Base-by-base conservation (phyloP, 2,329 filamentous ascomycete species). In the Botryotinia convoluta region DNA sequence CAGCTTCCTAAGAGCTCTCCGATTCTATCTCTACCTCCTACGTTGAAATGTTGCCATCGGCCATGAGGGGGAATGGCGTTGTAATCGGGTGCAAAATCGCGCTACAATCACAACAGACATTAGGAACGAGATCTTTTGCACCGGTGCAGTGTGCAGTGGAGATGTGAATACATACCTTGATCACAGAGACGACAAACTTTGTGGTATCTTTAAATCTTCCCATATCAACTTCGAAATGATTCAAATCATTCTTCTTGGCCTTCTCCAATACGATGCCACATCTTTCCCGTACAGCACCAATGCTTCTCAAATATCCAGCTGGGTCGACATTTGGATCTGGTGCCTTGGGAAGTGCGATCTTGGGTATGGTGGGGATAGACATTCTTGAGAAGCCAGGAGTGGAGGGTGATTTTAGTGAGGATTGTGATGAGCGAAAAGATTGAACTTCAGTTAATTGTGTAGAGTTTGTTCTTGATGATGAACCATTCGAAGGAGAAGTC, bases 301-400 rank as follows among this genome's bases (percentile, higher is more conserved):
- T 89, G 84, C 94, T 98, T 81, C 93, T 90, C 79, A 99, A 88
- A 83, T 98, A 98, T 75, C 91, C 95, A 37, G 92, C 93, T 32
- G 95, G 95, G 81, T 98, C 94, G 78, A 95, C 86, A 75, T 91
- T 88, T 79, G 95, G 95, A 83, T 98, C 95, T 42, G 95, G 95
- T 26, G 94, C 90, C 79, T 90, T 91, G 68, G 95, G 93, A 65
- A 98, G 88, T 76, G 94, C 89, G 79, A 97, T 87, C 82, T 94
- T 93, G 78, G 92, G 90, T 77, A 95, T 87, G 75, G 83, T 85
- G 77, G 79, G 74, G 61, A 76, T 70, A 1, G 78, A 75, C 79
- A 80, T 80, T 67, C 77, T 80, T 60, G 75, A 75, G 71, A 77
- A 77, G 14, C 74, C 76, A 20, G 79, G 78, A 29, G 79, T 79